A percentile compares a stretch with the other conserved stretches of the same genome.
Evolutionary conservation across 106 monocot species (phyloP).

Genomic region (Vanilla planifolia): DNA sequence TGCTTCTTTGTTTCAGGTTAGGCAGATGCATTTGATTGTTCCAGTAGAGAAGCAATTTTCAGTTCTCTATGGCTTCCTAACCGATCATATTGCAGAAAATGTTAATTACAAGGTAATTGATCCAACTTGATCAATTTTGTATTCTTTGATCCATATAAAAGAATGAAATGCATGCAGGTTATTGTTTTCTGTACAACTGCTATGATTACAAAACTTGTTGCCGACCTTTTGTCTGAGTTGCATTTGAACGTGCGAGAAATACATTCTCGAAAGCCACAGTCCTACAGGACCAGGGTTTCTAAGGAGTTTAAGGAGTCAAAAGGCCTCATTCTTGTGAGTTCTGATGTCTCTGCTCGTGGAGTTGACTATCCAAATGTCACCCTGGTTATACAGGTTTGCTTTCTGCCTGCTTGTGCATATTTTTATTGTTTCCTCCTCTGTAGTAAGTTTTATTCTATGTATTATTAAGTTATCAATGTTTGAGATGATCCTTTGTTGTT

Average conservation of each 20-base stretch:
- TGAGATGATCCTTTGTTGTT: no score
- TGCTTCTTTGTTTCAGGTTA: conserved; percentile 33
- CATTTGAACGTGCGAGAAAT: conserved; percentile 70
- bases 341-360: conserved; percentile 74
- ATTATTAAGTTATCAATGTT: no score
- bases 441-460: background rate
- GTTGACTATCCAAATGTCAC: conserved; percentile 80
- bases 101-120: conserved; percentile 61
- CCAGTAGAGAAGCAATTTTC: conserved; percentile 65
- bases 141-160: background rate
- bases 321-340: conserved; percentile 77
- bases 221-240: conserved; percentile 54
- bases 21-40: conserved; percentile 62
- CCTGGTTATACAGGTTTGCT: conserved; percentile 64
- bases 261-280: conserved; percentile 76
- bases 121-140: background rate
- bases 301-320: conserved; percentile 78
- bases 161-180: conserved; percentile 29
- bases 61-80: conserved; percentile 49
- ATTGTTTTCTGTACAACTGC: conserved; percentile 82
- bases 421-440: background rate
- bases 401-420: background rate
- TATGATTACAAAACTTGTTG: conserved; percentile 62
- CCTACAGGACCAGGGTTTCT: conserved; percentile 62
- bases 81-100: conserved; percentile 67